Conservation (phyloP, 768 basidiomycete genomes). For the Suillus clintonianus region DNA sequence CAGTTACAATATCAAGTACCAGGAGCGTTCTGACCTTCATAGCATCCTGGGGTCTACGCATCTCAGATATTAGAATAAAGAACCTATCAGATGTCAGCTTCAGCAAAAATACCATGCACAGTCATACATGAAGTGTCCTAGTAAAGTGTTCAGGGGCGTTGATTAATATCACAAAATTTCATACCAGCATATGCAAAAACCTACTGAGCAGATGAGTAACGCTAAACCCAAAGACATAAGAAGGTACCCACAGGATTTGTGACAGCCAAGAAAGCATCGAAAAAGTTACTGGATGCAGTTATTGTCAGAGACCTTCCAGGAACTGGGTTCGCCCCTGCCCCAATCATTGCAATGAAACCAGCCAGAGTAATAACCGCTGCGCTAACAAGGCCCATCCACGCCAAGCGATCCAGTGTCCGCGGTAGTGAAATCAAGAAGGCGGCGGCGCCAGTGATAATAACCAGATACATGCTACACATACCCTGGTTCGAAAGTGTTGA, state of each 20-base stretch:
- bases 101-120: not conserved
- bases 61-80: conserved; percentile 60
- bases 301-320: conserved; percentile 41
- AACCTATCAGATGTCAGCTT: conserved; percentile 41
- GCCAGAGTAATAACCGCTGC: conserved; percentile 44
- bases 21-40: conserved; percentile 46
- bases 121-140: conserved; percentile 54
- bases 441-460: conserved; percentile 47
- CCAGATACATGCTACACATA: conserved; percentile 46
- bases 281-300: conserved; percentile 43
- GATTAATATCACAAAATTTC: conserved; percentile 8
- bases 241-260: conserved; percentile 48
- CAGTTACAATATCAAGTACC: not conserved
- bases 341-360: conserved; percentile 52
- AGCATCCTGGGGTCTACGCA: conserved; percentile 51
- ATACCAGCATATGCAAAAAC: conserved; percentile 53
- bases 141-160: not conserved
- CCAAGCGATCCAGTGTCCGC: conserved; percentile 46
- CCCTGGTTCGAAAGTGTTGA: conserved; percentile 49
- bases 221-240: not conserved
- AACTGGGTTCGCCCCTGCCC: conserved; percentile 47
- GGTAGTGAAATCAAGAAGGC: conserved; percentile 47
- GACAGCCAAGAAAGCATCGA: conserved; percentile 51
- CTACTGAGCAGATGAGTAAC: conserved; percentile 18
- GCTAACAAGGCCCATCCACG: conserved; percentile 50